Conservation (phyloP, 2,329 filamentous ascomycete species). For the Botryotinia convoluta region DNA sequence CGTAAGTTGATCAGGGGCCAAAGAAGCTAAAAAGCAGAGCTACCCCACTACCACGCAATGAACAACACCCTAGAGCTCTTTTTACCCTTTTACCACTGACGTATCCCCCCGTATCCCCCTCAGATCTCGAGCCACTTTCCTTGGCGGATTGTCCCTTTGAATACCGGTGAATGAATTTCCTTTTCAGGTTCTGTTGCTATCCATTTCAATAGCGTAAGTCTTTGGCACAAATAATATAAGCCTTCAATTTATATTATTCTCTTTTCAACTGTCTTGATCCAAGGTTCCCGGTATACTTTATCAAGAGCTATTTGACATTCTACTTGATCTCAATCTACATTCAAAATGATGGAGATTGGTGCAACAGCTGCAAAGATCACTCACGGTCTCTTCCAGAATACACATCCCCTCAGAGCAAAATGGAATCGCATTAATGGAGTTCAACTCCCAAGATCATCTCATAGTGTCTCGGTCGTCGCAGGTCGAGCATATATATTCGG, state of each 20-base stretch:
- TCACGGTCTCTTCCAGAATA: slow-evolving; percentile 33
- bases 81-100: not conserved
- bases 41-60: not conserved
- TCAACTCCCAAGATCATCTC: slow-evolving; percentile 68
- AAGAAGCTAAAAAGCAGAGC: not conserved
- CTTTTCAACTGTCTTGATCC: not conserved
- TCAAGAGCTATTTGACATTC: not conserved
- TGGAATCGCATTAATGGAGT: slow-evolving; percentile 58
- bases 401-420: slow-evolving; percentile 49
- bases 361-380: slow-evolving; percentile 28
- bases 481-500: slow-evolving; percentile 70
- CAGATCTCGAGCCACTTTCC: slow-evolving; percentile 12
- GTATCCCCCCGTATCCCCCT: not conserved
- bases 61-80: not conserved
- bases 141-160: not conserved
- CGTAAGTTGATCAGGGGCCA: not conserved
- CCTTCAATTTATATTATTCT: not conserved
- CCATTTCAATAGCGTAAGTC: not conserved
- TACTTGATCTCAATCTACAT: not conserved
- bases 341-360: slow-evolving; percentile 35
- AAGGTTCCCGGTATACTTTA: not conserved
- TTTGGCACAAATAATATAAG: not conserved
- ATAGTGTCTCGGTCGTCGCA: slow-evolving; percentile 61
- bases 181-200: not conserved
- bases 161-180: not conserved